Base-by-base conservation (phyloP, 768 basidiomycete genomes). In the Porpolomopsis calyptriformis region DNA sequence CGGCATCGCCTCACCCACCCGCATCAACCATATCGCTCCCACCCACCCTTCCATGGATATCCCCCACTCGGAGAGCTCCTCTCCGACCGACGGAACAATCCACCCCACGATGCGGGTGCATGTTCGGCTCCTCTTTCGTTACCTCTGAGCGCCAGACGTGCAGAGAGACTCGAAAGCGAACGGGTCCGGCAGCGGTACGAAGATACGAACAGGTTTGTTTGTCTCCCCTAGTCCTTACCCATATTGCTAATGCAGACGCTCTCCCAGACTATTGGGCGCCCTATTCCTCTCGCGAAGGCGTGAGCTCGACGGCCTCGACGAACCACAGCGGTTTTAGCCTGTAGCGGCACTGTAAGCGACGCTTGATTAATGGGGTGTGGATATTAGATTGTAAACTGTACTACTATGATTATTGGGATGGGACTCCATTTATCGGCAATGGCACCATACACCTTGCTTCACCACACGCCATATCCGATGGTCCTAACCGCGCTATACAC, bases 281-380 rank as follows among this genome's bases (percentile, higher is more conserved):
- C 59, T 82, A 35, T 77, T 87, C 53, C 71, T 85, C 40, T 78
- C 71, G 42, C 76, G 85, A 34, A 71, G 76, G 56, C 67, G 67
- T 26, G 60, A 67, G 41, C 57, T 65, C 34, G 60, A 43, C 10
- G 38, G 18, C 26, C 31, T 43, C 43, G 40, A 45, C 49, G 29
- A 48, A 53, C 19, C 40, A n/a, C n/a, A n/a, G n/a, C n/a, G n/a
- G n/a, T n/a, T n/a, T n/a, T n/a, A n/a, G n/a, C n/a, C n/a, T n/a
- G n/a, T n/a, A n/a, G n/a, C n/a, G n/a, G n/a, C n/a, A n/a, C n/a
- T n/a, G 18, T 24, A 40, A 48, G 14, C 37, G 22, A 31, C 29
- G 40, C 37, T 35, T 47, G 23, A 27, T 24, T n/a, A n/a, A n/a
- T n/a, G n/a, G n/a, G n/a, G n/a, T n/a, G n/a, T n/a, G n/a, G n/a